phyloP scores from a whole-genome alignment of 257 asterid species.

The Nicotiana benthamiana region DNA sequence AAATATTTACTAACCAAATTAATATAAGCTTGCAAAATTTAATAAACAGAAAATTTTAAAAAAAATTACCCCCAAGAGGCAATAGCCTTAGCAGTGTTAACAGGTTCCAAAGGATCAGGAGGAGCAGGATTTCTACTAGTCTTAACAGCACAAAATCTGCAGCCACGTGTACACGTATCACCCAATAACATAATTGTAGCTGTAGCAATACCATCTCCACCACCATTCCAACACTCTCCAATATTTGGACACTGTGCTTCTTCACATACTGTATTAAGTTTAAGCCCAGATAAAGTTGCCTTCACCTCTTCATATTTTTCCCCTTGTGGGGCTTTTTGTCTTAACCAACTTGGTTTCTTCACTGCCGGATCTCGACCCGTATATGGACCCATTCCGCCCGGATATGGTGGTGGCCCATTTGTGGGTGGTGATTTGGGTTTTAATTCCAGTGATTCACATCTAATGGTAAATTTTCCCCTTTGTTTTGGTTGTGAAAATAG shows the following conservation, averaged over 20 bases:
- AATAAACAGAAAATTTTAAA: not conserved
- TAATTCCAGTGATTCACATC: slow-evolving; percentile 26
- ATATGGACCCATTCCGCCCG: slow-evolving; percentile 50
- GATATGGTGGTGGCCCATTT: slow-evolving; percentile 26
- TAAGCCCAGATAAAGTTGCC: slow-evolving; percentile 69
- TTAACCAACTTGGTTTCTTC: slow-evolving; percentile 84
- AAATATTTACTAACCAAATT: not conserved
- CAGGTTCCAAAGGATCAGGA: slow-evolving; percentile 96
- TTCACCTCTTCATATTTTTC: slow-evolving; percentile 76
- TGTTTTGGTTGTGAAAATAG: not conserved
- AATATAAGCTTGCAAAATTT: not conserved
- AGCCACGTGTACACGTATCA: slow-evolving; percentile 93
- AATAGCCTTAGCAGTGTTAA: slow-evolving; percentile 81
- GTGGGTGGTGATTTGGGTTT: slow-evolving; percentile 1
- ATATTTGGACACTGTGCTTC: slow-evolving; percentile 99
- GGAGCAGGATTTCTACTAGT: slow-evolving; percentile 89
- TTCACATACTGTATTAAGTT: slow-evolving; percentile 84
- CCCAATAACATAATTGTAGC: slow-evolving; percentile 97
- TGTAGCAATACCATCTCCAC: slow-evolving; percentile 91
- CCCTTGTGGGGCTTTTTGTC: slow-evolving; percentile 99
- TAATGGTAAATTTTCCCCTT: slow-evolving; percentile 9
- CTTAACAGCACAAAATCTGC: slow-evolving; percentile 96
- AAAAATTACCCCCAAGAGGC: slow-evolving; percentile 85
- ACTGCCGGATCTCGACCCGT: slow-evolving; percentile 81
- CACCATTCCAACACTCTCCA: slow-evolving; percentile 99